Evolutionary conservation across 2,329 filamentous ascomycete genomes (phyloP).

Genomic region (Penicillium occitanis): DNA sequence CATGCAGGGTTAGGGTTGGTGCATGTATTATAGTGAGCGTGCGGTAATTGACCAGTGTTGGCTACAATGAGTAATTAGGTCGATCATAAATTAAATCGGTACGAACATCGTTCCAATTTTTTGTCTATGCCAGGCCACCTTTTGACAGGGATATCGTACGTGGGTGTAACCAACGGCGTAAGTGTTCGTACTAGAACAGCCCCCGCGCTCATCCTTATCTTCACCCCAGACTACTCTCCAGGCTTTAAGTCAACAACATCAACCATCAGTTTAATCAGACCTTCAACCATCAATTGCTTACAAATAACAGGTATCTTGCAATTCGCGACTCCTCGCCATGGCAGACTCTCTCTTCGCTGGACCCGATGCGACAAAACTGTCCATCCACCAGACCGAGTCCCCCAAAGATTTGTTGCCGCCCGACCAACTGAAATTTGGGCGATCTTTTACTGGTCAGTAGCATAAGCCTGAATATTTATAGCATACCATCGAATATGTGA

Average conservation of each 20-base stretch:
- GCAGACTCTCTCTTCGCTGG: background rate
- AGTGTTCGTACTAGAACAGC: background rate
- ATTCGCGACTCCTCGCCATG: background rate
- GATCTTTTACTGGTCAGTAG: constrained; percentile 20
- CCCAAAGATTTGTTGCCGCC: constrained; percentile 17
- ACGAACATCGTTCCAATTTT: background rate
- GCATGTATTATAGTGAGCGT: background rate
- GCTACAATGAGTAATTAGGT: background rate
- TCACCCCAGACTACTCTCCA: background rate
- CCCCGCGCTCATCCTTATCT: constrained; percentile 8
- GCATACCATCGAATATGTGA: background rate
- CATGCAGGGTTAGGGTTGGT: background rate
- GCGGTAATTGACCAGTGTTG: background rate
- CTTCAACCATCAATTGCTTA: background rate
- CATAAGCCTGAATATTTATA: constrained; percentile 48
- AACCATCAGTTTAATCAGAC: background rate
- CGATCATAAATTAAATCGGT: background rate
- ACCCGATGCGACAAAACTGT: constrained; percentile 1
- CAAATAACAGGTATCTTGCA: background rate
- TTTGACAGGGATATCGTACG: background rate
- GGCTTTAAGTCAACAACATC: background rate
- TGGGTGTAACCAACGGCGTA: background rate
- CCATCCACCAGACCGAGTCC: constrained; percentile 7
- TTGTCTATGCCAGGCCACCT: background rate
- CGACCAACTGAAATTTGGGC: constrained; percentile 21